Evolutionary conservation across 2,329 filamentous ascomycete genomes (phyloP), one percentile per base, ranked within the genome.

Genomic region (Emericellopsis atlantica): DNA sequence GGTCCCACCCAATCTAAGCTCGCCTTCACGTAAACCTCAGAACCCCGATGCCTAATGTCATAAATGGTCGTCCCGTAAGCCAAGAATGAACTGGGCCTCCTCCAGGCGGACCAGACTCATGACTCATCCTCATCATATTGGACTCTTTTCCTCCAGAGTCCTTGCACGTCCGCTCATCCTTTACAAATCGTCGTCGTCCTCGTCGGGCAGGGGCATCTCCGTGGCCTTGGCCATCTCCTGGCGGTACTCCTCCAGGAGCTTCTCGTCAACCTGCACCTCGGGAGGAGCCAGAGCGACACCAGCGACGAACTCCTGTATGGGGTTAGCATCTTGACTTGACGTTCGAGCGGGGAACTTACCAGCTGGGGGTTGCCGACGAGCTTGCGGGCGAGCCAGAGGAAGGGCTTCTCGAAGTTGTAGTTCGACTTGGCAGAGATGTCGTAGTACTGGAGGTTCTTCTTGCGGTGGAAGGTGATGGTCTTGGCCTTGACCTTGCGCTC

Each of bases 371-470:
- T 96, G 67, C 90, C 92, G 55, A 95, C 89, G 44, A 98, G 81
- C 81, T 98, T 98, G 67, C 92, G 82, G 54, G 89, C 90, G 57
- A 98, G 83, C 92, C 92, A 96, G 57, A 96, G 83, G 86, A 98
- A 96, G 49, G 90, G 90, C 81, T 96, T 98, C 82, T 96, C 90
- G 68, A 96, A 96, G 81, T 96, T 96, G 75, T 98, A 96, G 79
- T 96, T 96, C 61, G 89, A 95, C 77, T 96, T 98, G 69, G 92
- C 92, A 34, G 88, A 95, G 65, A 96, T 96, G 57, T 96, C 92
- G 78, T 98, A 98, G 80, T 96, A 98, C 72, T 98, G 92, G 40
- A 98, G 82, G 72, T 96, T 98, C 83, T 98, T 98, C 86, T 98
- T 98, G 72, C 92, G 87, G 79, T 98, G 92, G 85, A 98, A 98